Evolutionary conservation across 164 flowering plant genomes (phyloP).

Genomic region (Litsea cubeba): DNA sequence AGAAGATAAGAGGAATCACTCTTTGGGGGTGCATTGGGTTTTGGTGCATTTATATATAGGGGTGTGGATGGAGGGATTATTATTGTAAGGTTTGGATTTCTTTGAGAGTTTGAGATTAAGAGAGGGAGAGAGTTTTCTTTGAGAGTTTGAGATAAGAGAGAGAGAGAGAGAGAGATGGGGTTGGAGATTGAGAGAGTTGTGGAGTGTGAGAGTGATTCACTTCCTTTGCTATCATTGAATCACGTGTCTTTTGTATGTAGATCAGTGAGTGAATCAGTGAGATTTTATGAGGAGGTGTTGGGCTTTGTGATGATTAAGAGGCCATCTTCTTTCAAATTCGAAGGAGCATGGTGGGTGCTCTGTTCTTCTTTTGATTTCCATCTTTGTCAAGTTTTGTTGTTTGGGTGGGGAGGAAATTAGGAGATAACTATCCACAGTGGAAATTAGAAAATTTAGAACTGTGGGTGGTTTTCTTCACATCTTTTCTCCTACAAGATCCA

Average conservation of each 20-base stretch:
- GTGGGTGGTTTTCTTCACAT: too few species aligned
- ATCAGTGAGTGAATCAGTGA: slow-evolving; percentile 34
- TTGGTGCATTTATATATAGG: background rate
- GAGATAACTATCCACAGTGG: too few species aligned
- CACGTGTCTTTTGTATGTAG: slow-evolving; percentile 53
- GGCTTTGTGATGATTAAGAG: slow-evolving; percentile 65
- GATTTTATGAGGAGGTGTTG: slow-evolving; percentile 54
- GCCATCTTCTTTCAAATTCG: slow-evolving; percentile 64
- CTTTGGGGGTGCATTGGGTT: background rate
- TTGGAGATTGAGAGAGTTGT: slow-evolving; percentile 8
- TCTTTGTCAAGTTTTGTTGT: background rate
- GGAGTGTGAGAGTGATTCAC: background rate
- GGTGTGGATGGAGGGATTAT: background rate
- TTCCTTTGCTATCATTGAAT: slow-evolving; percentile 53
- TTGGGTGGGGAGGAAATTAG: too few species aligned
- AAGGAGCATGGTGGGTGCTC: slow-evolving; percentile 64
- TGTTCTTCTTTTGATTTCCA: background rate
- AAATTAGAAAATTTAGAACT: too few species aligned
- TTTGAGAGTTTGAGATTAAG: background rate
- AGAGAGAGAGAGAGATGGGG: slow-evolving; percentile 6
- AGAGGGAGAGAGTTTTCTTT: background rate
- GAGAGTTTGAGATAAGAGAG: background rate
- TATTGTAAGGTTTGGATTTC: background rate
- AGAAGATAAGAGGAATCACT: background rate
- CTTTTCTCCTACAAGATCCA: too few species aligned